A percentile compares a stretch with the other conserved stretches of the same genome.
Conservation (phyloP, 441 rosid species). For the Gossypium trilobum region DNA sequence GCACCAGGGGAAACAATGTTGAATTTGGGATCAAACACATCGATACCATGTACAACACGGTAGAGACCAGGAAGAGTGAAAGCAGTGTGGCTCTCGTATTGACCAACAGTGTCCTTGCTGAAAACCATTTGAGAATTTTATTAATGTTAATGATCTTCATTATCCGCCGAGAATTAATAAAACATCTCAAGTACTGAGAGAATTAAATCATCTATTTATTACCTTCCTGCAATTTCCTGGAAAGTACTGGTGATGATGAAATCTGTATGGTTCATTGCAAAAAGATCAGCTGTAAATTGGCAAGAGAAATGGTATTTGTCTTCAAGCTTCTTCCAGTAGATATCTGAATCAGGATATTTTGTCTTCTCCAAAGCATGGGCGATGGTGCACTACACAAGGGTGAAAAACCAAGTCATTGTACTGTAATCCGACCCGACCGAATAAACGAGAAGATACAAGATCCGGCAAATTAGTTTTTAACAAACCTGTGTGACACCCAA, state of each 20-base stretch:
- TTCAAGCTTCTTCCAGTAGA: slow-evolving; percentile 85
- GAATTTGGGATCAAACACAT: slow-evolving; percentile 89
- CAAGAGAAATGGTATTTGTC: slow-evolving; percentile 92
- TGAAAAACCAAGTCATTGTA: neutral
- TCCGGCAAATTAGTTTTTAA: neutral
- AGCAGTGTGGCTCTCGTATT: slow-evolving; percentile 91
- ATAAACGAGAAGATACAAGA: neutral
- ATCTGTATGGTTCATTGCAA: slow-evolving; percentile 93
- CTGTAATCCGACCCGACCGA: neutral
- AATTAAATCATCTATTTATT: neutral
- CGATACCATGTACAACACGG: slow-evolving; percentile 88
- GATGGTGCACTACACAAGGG: slow-evolving; percentile 62
- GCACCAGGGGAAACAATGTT: slow-evolving; percentile 97
- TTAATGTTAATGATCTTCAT: neutral
- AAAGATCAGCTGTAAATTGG: slow-evolving; percentile 88
- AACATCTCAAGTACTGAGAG: neutral
- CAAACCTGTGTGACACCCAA: slow-evolving; percentile 85
- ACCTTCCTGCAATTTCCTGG: slow-evolving; percentile 99
- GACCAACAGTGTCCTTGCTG: slow-evolving; percentile 96
- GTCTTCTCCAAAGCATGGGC: slow-evolving; percentile 97
- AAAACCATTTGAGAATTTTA: slow-evolving; percentile 1
- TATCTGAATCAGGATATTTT: slow-evolving; percentile 84
- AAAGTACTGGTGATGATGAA: slow-evolving; percentile 94
- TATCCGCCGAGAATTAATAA: too few species aligned
- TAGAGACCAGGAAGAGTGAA: slow-evolving; percentile 90